Conservation (phyloP, 257 asterid species). For the Penstemon davidsonii region DNA sequence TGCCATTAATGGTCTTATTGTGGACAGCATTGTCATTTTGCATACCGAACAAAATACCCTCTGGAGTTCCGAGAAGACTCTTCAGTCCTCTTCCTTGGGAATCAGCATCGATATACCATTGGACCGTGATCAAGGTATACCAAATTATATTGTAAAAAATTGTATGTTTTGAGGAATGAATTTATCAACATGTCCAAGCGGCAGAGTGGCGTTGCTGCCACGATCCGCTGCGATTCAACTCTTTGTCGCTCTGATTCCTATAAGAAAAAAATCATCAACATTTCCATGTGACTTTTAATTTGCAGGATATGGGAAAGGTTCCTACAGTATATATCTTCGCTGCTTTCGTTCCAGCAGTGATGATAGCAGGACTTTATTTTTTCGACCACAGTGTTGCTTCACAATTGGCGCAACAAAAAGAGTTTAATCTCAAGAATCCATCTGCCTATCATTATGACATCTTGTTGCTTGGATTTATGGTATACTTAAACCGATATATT, state of each 20-base stretch:
- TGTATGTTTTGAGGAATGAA: too few relatives aligned
- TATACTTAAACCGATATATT: background rate
- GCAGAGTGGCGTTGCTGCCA: too few relatives aligned
- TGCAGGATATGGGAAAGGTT: slow-evolving; percentile 61
- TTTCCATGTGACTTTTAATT: background rate
- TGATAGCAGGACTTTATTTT: slow-evolving; percentile 62
- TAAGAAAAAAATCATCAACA: too few relatives aligned
- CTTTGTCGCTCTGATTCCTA: too few relatives aligned
- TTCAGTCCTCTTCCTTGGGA: slow-evolving; percentile 51
- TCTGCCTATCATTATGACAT: slow-evolving; percentile 60
- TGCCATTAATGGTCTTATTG: slow-evolving; percentile 47
- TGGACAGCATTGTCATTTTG: slow-evolving; percentile 47
- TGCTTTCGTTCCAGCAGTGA: slow-evolving; percentile 53
- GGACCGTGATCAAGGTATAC: slow-evolving; percentile 55
- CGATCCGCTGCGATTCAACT: too few relatives aligned
- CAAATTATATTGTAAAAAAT: too few relatives aligned
- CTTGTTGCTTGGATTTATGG: slow-evolving; percentile 60
- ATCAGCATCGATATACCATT: slow-evolving; percentile 44
- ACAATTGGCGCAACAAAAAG: slow-evolving; percentile 62
- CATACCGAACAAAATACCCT: slow-evolving; percentile 36
- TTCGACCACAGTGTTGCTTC: slow-evolving; percentile 71
- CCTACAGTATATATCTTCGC: slow-evolving; percentile 47
- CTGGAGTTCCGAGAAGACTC: slow-evolving; percentile 52
- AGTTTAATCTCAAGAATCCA: slow-evolving; percentile 62
- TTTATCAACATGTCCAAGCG: too few relatives aligned